Evolutionary conservation across 2,329 filamentous ascomycete genomes (phyloP).

Genomic region (Lizonia empirigonia): DNA sequence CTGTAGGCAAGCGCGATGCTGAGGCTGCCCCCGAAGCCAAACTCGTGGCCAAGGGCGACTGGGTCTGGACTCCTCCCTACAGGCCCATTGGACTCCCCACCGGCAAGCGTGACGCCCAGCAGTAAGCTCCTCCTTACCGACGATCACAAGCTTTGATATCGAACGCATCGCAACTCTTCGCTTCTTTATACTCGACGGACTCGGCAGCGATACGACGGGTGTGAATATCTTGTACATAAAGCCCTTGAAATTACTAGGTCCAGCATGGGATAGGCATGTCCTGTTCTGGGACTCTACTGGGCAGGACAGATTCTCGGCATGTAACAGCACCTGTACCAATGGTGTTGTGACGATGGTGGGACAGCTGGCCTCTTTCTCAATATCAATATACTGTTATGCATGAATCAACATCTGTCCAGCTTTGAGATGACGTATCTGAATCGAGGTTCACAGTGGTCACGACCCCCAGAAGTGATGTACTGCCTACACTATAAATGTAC

Average conservation of each 20-base stretch:
- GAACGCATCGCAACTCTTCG: slow-evolving; percentile 6
- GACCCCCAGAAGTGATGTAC: too few relatives aligned
- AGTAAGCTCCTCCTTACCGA: slow-evolving; percentile 1
- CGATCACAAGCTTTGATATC: neutral
- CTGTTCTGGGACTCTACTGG: neutral
- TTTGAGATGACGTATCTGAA: too few relatives aligned
- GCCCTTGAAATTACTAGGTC: neutral
- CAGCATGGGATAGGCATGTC: neutral
- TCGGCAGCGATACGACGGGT: neutral
- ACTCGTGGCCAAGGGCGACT: slow-evolving; percentile 11
- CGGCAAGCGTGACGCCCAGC: slow-evolving; percentile 41
- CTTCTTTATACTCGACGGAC: slow-evolving; percentile 1
- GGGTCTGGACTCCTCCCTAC: slow-evolving; percentile 1
- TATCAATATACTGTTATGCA: slow-evolving; percentile 11
- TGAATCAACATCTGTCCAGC: neutral
- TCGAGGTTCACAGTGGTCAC: too few relatives aligned
- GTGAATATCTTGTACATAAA: slow-evolving; percentile 3
- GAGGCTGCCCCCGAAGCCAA: neutral
- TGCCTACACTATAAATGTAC: too few relatives aligned
- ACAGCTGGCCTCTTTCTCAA: slow-evolving; percentile 9
- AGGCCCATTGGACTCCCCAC: slow-evolving; percentile 23
- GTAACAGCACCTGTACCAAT: neutral
- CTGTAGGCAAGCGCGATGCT: slow-evolving; percentile 39
- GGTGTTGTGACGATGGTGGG: slow-evolving; percentile 4
- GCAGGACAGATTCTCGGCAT: slow-evolving; percentile 6